Evolutionary conservation across 441 rosid genomes (phyloP), one percentile per base, ranked within the genome.

Genomic region (Pelargonium citronellum): DNA sequence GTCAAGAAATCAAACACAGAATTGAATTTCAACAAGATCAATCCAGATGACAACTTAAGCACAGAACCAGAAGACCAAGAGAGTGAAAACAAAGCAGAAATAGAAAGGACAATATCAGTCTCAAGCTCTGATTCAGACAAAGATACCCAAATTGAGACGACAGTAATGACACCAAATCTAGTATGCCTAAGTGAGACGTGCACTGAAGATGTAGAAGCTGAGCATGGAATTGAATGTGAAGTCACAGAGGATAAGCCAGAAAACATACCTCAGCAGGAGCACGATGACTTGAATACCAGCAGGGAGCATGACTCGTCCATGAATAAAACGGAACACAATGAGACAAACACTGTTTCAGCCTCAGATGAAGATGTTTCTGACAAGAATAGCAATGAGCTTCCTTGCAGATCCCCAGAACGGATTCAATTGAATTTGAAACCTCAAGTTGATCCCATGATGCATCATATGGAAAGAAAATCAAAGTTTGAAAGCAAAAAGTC

Each of bases 41-140:
- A 41, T 66, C 37, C 71, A 16, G 43, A 68, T 4, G 58, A 71
- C 37, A 67, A 69, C 64, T 51, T 41, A 5, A 46, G 19, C 24
- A 74, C 69, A 11, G 80, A 82, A 64, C 61, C 74, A 37, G 73
- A 71, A 16, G 57, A 19, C 20, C 75, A 66, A 66, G 69, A 27
- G 13, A 68, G 12, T 13, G 64, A 63, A 70, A 66, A 44, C 1
- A 75, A 55, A 15, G 17, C 34, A 4, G 70, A 24, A 22, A 27
- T 67, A 69, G 78, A 68, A 20, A 62, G 34, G 20, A 17, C 62
- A 30, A 6, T 51, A 65, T 69, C 67, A 22, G 49, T 46, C 55
- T 74, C 68, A 41, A 69, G 74, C 30, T 69, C 67, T 8, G 74
- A 73, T 67, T 70, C 73, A 55, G 68, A 46, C 9, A 9, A 39